Evolutionary conservation across 164 flowering plant genomes (phyloP), one percentile per base, ranked within the genome.

Genomic region (Magnolia officinalis): DNA sequence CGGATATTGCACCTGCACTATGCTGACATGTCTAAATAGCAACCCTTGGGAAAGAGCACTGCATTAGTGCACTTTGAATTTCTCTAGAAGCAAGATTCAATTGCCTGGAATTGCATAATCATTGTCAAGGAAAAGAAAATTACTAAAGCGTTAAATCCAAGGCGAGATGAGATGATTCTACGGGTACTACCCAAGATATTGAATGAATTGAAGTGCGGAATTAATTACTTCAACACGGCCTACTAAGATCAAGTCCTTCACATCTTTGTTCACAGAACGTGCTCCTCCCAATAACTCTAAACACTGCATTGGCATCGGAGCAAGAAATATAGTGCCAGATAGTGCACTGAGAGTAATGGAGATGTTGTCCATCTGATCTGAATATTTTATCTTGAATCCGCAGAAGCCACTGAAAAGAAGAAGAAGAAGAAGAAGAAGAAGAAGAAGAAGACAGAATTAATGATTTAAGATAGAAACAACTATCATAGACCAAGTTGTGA

Each of bases 151-250:
- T 11, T 67, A 8, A 72, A 49, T 70, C 64, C 4, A 65, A 20
- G 52, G 31, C 31, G 49, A 63, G 51, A 20, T 31, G 59, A 63
- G 51, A 20, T 7, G 68, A 20, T 65, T 20, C 4, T 20, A 50
- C 16, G 49, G 23, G 50, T 67, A 80, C 19, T 90, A 93, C 98
- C 98, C 99, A 65, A 90, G 88, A 85, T 93, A 95, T 78, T 93
- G 96, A 78, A 95, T 82, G 14, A 91, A 90, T 79, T 90, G 89
- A 79, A 95, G 90, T 13, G 90, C 94, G 49, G 76, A 76, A 83
- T 92, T 95, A 78, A 95, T 80, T 29, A 77, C 90, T 86, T 89
- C 92, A 13, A 88, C 80, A 74, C 71, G 68, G n/a, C 99, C 99
- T 29, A 78, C 79, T 75, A 95, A 80, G 58, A 79, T 85, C 82